phyloP scores from a whole-genome alignment of 192 early-diverging fungal genomes.

The Thamnidium elegans region DNA sequence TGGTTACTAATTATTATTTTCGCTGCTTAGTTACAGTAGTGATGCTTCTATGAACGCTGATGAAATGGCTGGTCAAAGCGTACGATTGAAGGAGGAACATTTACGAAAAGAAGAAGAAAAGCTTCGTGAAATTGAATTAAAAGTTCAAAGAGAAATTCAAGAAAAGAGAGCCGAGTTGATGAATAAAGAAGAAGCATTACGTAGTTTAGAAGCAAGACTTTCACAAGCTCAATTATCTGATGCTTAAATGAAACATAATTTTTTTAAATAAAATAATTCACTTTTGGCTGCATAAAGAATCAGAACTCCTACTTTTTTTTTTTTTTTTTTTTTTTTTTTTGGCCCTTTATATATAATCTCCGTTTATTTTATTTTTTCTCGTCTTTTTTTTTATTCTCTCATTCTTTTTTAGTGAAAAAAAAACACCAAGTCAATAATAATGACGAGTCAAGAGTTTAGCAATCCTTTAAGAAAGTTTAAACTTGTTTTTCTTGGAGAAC shows the following conservation, averaged over 20 bases:
- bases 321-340: too few relatives aligned
- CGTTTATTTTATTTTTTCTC: conserved; percentile 3
- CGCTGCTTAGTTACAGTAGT: conserved; percentile 16
- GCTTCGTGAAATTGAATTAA: conserved; percentile 51
- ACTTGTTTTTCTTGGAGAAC: conserved; percentile 98
- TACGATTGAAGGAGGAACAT: conserved; percentile 53
- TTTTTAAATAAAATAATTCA: conserved; percentile 9
- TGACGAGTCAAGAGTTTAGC: conserved; percentile 27
- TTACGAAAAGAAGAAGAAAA: conserved; percentile 54
- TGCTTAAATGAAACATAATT: conserved; percentile 16
- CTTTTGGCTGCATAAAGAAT: too few relatives aligned
- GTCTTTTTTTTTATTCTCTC: background rate
- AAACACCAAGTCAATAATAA: background rate
- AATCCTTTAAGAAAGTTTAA: conserved; percentile 90
- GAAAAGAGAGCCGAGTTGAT: conserved; percentile 56
- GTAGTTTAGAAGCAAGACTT: conserved; percentile 45
- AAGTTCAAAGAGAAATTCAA: conserved; percentile 52
- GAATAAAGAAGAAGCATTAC: conserved; percentile 55
- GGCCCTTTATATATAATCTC: background rate
- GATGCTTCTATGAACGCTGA: conserved; percentile 38
- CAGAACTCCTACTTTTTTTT: background rate
- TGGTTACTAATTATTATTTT: background rate
- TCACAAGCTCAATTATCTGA: conserved; percentile 41
- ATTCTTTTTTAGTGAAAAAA: background rate
- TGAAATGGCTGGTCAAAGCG: conserved; percentile 42